Percentiles rank a stretch among this genome's conserved stretches.
Conservation (phyloP, 192 early-diverging fungal species). For the Globomyces pollinis-pini region DNA sequence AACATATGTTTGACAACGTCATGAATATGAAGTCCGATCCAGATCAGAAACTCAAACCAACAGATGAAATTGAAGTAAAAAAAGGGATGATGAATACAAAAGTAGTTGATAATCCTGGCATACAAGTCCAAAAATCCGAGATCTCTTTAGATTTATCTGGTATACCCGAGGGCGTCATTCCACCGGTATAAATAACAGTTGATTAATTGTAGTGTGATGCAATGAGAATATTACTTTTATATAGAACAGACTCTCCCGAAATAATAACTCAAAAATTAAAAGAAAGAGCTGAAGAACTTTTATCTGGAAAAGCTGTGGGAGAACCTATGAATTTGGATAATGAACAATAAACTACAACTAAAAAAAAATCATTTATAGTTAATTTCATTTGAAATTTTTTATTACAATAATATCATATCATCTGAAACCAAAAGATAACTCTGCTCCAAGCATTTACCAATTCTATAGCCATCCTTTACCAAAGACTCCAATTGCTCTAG, state of each 20-base stretch:
- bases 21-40: constrained; percentile 25
- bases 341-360: background rate
- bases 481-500: background rate
- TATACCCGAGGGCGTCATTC: constrained; percentile 46
- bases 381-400: too few relatives aligned
- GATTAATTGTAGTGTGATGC: too few relatives aligned
- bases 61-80: background rate
- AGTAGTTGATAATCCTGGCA: background rate
- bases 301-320: constrained; percentile 2
- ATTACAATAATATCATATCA: background rate
- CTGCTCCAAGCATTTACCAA: background rate
- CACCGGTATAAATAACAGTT: too few relatives aligned
- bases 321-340: constrained; percentile 5
- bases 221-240: constrained; percentile 52
- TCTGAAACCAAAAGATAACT: constrained; percentile 3
- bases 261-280: background rate
- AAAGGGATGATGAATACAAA: background rate
- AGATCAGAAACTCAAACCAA: background rate
- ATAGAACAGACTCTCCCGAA: constrained; percentile 19
- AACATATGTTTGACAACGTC: constrained; percentile 41
- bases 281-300: constrained; percentile 5
- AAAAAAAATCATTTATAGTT: too few relatives aligned
- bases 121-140: too few relatives aligned
- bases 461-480: background rate
- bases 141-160: constrained; percentile 16